Evolutionary conservation across 148 eudicot species (phyloP).

Genomic region (Amaranthus palmeri): DNA sequence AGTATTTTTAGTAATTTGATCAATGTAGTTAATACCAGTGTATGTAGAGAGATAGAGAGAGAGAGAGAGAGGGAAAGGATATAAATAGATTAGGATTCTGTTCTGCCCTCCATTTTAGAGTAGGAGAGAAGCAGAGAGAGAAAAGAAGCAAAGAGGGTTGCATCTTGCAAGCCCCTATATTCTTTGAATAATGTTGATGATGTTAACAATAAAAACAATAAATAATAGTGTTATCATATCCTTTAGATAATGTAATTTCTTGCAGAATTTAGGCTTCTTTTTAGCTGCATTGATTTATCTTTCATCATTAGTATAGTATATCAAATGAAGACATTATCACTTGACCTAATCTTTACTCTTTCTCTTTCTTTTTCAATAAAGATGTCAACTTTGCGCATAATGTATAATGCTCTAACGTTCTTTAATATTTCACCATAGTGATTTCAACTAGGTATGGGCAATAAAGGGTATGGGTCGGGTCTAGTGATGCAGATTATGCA

Average conservation of each 20-base stretch:
- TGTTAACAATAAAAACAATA: constrained; percentile 5
- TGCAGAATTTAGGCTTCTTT: constrained; percentile 2
- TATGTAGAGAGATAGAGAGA: constrained; percentile 3
- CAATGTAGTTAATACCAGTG: constrained; percentile 27
- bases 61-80: neutral
- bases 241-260: neutral
- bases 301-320: constrained; percentile 14
- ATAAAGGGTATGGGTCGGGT: no score
- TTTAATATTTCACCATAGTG: no score
- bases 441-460: no score
- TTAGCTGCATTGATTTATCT: constrained; percentile 9
- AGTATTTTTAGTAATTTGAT: constrained; percentile 16
- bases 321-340: constrained; percentile 13
- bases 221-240: neutral
- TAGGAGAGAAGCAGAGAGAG: neutral
- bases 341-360: neutral
- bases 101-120: constrained; percentile 26
- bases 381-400: neutral
- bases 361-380: constrained; percentile 2
- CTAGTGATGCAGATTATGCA: no score
- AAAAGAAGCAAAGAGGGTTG: constrained; percentile 4
- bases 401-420: no score
- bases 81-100: constrained; percentile 21
- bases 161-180: constrained; percentile 9
- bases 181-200: constrained; percentile 21